phyloP scores from a whole-genome alignment of 345 rosid species.

The Sonneratia alba region DNA sequence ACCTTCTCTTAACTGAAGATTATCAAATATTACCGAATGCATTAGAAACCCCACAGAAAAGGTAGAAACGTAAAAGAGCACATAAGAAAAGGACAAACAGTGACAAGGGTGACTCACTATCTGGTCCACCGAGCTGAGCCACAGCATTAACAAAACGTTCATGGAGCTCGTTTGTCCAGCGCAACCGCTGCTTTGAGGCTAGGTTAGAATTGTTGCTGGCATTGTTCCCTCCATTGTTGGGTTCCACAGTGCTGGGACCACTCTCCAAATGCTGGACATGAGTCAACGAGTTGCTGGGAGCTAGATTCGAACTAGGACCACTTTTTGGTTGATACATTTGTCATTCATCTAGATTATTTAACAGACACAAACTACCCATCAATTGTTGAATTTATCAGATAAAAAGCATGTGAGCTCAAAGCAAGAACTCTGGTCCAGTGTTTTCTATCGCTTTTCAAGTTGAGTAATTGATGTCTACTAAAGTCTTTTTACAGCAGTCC shows the following conservation, averaged over 20 bases:
- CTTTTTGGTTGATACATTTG: slow-evolving; percentile 38
- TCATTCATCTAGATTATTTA: slow-evolving; percentile 27
- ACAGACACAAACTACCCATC: slow-evolving; percentile 5
- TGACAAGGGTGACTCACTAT: slow-evolving; percentile 49
- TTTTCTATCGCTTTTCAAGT: background rate
- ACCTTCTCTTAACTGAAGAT: background rate
- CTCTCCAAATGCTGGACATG: slow-evolving; percentile 46
- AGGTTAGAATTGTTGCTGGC: slow-evolving; percentile 55
- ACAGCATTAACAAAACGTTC: slow-evolving; percentile 99
- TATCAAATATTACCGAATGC: background rate
- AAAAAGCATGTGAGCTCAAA: background rate
- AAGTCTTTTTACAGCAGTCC: background rate
- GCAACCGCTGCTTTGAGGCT: slow-evolving; percentile 91
- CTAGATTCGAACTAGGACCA: slow-evolving; percentile 34
- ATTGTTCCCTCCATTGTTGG: slow-evolving; percentile 52
- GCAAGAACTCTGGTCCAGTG: background rate
- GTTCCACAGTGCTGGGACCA: slow-evolving; percentile 56
- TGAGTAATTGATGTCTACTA: background rate
- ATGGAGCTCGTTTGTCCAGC: slow-evolving; percentile 98
- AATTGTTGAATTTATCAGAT: background rate
- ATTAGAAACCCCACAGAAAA: background rate
- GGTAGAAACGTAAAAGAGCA: background rate
- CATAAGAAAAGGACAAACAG: background rate
- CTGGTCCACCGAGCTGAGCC: slow-evolving; percentile 99
- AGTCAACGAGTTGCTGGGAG: slow-evolving; percentile 32